Percentiles rank a stretch among this genome's conserved stretches.
Evolutionary conservation across 2,329 filamentous ascomycete genomes (phyloP).

Genomic region (Tolypocladium inflatum): DNA sequence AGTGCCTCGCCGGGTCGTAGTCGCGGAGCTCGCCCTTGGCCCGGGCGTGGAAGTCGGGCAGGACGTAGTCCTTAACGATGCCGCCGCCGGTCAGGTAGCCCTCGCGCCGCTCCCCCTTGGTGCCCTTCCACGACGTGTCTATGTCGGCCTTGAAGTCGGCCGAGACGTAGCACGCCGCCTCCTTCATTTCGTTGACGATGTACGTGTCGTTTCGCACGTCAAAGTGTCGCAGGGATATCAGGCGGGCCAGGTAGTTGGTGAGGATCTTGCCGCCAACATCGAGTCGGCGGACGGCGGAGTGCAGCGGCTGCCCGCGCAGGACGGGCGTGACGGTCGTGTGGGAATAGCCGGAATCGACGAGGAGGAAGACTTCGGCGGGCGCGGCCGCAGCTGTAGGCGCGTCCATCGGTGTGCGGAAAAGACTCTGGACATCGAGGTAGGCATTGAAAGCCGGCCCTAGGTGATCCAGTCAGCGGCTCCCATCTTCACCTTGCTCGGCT

Average conservation of each 20-base stretch:
- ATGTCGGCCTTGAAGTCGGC: constrained; percentile 68
- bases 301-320: constrained; percentile 69
- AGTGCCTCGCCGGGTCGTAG: constrained; percentile 60
- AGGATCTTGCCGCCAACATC: constrained; percentile 89
- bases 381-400: constrained; percentile 27
- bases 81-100: constrained; percentile 40
- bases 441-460: constrained; percentile 67
- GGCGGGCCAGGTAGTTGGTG: constrained; percentile 84
- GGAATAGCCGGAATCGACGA: constrained; percentile 88
- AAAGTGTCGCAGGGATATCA: constrained; percentile 84
- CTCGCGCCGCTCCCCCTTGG: constrained; percentile 46
- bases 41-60: constrained; percentile 65
- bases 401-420: constrained; percentile 53
- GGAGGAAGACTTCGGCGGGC: constrained; percentile 72
- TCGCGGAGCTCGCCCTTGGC: constrained; percentile 62
- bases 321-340: constrained; percentile 86
- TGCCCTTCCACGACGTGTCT: constrained; percentile 76
- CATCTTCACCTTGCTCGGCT: not conserved
- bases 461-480: constrained; percentile 2
- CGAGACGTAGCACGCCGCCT: constrained; percentile 76
- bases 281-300: constrained; percentile 72
- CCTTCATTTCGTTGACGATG: constrained; percentile 94
- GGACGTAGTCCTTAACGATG: constrained; percentile 81
- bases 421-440: constrained; percentile 65
- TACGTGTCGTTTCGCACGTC: constrained; percentile 92